Conservation (phyloP, 1,139 yeast species). For the Taphrina populina region DNA sequence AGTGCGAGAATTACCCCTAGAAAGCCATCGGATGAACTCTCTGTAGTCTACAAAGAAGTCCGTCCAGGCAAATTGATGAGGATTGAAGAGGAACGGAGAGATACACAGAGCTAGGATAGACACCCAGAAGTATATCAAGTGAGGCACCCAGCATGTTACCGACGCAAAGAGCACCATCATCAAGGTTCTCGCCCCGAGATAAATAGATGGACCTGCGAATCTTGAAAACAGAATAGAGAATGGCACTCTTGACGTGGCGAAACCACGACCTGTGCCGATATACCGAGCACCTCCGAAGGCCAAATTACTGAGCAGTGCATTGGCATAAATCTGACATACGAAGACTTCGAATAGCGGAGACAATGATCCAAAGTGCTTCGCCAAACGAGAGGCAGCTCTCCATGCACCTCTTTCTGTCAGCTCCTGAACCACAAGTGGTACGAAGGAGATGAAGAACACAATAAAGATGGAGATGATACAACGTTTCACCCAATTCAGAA, state of each 20-base stretch:
- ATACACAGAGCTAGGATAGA: slow-evolving; percentile 84
- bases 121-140: slow-evolving; percentile 98
- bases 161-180: slow-evolving; percentile 88
- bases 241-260: slow-evolving; percentile 97
- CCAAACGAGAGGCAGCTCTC: slow-evolving; percentile 89
- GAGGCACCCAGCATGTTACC: slow-evolving; percentile 94
- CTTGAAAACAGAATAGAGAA: slow-evolving; percentile 92
- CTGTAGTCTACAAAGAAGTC: slow-evolving; percentile 98
- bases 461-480: slow-evolving; percentile 96
- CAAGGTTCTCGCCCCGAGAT: slow-evolving; percentile 91
- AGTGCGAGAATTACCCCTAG: slow-evolving; percentile 98
- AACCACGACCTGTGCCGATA: slow-evolving; percentile 98
- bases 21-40: slow-evolving; percentile 96
- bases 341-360: slow-evolving; percentile 98
- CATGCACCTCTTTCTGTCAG: slow-evolving; percentile 96
- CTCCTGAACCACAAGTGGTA: slow-evolving; percentile 95
- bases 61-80: slow-evolving; percentile 98
- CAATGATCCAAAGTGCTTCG: slow-evolving; percentile 81
- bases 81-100: slow-evolving; percentile 94
- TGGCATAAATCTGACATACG: slow-evolving; percentile 95
- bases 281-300: slow-evolving; percentile 99
- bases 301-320: slow-evolving; percentile 84
- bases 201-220: slow-evolving; percentile 95
- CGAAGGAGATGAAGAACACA: slow-evolving; percentile 95
- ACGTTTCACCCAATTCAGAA: slow-evolving; percentile 95